Base-by-base conservation (phyloP, 305 asterid species). In the Nicotiana rustica region DNA sequence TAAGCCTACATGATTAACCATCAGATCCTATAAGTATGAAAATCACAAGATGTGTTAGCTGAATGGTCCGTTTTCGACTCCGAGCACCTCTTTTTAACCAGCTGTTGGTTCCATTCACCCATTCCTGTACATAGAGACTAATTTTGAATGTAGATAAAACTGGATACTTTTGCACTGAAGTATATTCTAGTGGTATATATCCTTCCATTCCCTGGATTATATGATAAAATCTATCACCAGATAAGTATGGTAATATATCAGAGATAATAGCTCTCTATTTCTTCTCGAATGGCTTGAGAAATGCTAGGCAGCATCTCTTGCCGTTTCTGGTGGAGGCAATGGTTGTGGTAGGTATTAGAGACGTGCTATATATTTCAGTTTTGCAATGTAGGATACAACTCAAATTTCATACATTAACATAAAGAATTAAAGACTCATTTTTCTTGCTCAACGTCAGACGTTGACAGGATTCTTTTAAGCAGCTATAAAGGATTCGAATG, bases 101-200 rank as follows among this genome's bases (percentile, higher is more conserved):
- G 44, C 19, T 31, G 13, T 65, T 13, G 70, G 70, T 31, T 41
- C 60, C 62, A 6, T 10, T 13, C 41, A 19, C 38, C 6, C 6
- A 21, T 47, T 47, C 61, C 0, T 47, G 79, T 71, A 71, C 61
- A 71, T 71, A 47, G 6, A 47, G 13, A 29, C 41, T 71, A 47
- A 44, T 47, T 71, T 71, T 47, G 38, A 71, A 47, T 71, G 61
- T 47, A 5, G 78, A 71, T 71, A 44, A 21, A 71, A 71, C 78
- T 6, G 18, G 60, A 19, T 19, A 5, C 60, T 41, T 41, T 8
- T 7, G 49, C 12, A 41, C 29, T 25, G 29, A 25, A 25, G 29
- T 25, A 25, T 25, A 25, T 25, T 25, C 29, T 25, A 25, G 29
- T 41, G 49, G 49, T 41, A 41, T 3, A 41, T 41, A 8, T 41